Percentiles rank a stretch among this genome's conserved stretches.
Evolutionary conservation across 352 stramenopile species (phyloP).

Genomic region (Pythium rishiriense): DNA sequence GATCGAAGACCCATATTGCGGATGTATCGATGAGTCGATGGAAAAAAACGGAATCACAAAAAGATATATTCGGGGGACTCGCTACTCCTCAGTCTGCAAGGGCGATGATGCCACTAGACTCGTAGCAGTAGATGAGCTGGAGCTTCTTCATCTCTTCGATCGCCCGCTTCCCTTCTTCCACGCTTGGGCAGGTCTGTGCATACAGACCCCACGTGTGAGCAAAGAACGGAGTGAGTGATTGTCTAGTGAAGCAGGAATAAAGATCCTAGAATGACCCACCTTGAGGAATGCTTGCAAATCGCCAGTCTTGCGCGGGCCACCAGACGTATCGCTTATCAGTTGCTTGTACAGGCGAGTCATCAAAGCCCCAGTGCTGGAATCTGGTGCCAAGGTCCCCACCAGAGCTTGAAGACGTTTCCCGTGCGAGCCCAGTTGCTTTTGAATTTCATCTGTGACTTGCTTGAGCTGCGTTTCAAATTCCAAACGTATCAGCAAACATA

Average conservation of each 20-base stretch:
- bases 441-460: conserved; percentile 46
- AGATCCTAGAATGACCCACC: conserved; percentile 31
- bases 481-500: neutral
- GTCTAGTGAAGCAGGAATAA: neutral
- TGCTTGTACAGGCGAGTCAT: conserved; percentile 80
- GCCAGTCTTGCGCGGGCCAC: conserved; percentile 49
- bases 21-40: neutral
- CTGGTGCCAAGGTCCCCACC: conserved; percentile 58
- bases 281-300: conserved; percentile 67
- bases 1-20: neutral
- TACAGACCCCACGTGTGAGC: conserved; percentile 19
- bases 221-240: conserved; percentile 25
- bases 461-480: conserved; percentile 33
- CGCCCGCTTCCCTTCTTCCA: conserved; percentile 64
- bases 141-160: conserved; percentile 82
- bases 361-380: conserved; percentile 58
- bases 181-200: conserved; percentile 67
- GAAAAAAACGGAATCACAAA: neutral
- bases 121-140: conserved; percentile 81
- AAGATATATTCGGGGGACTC: neutral
- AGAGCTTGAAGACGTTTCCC: conserved; percentile 60
- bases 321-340: conserved; percentile 32
- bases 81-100: conserved; percentile 47
- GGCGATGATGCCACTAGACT: conserved; percentile 72
- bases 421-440: conserved; percentile 58